Conservation (phyloP, 2,329 filamentous ascomycete species). For the Alternaria consortialis region DNA sequence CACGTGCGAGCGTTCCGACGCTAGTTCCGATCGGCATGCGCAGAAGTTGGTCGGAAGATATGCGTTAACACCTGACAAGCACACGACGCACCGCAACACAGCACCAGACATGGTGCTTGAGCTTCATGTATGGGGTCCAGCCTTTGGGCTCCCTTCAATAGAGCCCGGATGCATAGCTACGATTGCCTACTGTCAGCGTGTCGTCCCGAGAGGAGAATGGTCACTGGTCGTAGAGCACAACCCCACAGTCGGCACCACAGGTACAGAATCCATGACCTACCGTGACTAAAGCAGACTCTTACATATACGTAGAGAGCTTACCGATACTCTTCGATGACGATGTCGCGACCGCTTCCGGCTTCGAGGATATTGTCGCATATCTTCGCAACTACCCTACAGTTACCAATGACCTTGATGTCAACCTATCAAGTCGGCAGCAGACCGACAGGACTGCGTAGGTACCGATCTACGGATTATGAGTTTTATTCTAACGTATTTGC, state of each 20-base stretch:
- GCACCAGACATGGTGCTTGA: slow-evolving; percentile 64
- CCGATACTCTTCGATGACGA: slow-evolving; percentile 66
- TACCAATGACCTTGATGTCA: slow-evolving; percentile 40
- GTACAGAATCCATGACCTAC: slow-evolving; percentile 26
- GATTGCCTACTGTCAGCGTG: slow-evolving; percentile 76
- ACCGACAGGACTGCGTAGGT: slow-evolving; percentile 55
- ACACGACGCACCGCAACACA: slow-evolving; percentile 6
- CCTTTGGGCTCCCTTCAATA: slow-evolving; percentile 87
- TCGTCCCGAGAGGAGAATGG: slow-evolving; percentile 63
- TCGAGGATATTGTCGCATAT: slow-evolving; percentile 67
- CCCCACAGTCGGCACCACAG: slow-evolving; percentile 73
- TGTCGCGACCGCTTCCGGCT: slow-evolving; percentile 66
- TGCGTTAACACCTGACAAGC: background rate
- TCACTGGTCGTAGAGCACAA: slow-evolving; percentile 60
- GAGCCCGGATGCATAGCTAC: slow-evolving; percentile 89
- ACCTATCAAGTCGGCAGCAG: slow-evolving; percentile 41
- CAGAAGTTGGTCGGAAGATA: slow-evolving; percentile 9
- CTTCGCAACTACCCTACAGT: slow-evolving; percentile 51
- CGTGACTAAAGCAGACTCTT: slow-evolving; percentile 8
- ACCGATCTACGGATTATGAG: too few relatives aligned
- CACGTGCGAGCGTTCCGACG: slow-evolving; percentile 32
- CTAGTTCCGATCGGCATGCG: slow-evolving; percentile 16
- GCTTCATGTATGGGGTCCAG: slow-evolving; percentile 90
- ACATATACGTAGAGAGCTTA: slow-evolving; percentile 58
- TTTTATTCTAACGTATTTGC: background rate